Conservation (phyloP, 1,139 yeast genomes). For the Pichia sp. region DNA sequence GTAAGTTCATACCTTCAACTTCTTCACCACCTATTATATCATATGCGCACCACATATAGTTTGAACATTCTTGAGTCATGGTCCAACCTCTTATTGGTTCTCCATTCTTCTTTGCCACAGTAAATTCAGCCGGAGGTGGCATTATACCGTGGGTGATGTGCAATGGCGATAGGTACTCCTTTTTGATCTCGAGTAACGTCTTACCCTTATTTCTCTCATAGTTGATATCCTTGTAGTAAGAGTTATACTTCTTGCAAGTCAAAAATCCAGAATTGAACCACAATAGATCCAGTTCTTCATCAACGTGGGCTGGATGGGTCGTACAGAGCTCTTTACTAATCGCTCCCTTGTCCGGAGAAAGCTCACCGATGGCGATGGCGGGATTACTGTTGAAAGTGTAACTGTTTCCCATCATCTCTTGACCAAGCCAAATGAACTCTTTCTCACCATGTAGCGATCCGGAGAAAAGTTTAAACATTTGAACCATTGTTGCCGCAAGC, state of each 20-base stretch:
- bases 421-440: slow-evolving; percentile 58
- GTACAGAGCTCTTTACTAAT: slow-evolving; percentile 49
- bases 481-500: slow-evolving; percentile 36
- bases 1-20: slow-evolving; percentile 19
- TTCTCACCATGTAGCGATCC: slow-evolving; percentile 46
- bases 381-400: slow-evolving; percentile 42
- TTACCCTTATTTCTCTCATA: slow-evolving; percentile 24
- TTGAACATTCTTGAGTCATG: slow-evolving; percentile 43
- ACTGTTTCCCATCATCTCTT: slow-evolving; percentile 44
- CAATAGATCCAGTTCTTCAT: slow-evolving; percentile 38
- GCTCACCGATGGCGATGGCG: slow-evolving; percentile 48
- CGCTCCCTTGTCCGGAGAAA: slow-evolving; percentile 24
- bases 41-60: slow-evolving; percentile 58
- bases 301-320: slow-evolving; percentile 62
- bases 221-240: slow-evolving; percentile 29
- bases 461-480: slow-evolving; percentile 26
- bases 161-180: slow-evolving; percentile 38
- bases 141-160: slow-evolving; percentile 43
- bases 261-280: slow-evolving; percentile 68
- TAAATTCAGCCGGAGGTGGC: slow-evolving; percentile 48
- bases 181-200: slow-evolving; percentile 26
- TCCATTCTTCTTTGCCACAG: slow-evolving; percentile 18
- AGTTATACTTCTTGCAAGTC: slow-evolving; percentile 46
- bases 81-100: slow-evolving; percentile 57
- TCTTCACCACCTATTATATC: slow-evolving; percentile 35